A percentile compares a stretch with the other conserved stretches of the same genome.
Conservation (phyloP, 805 yeast genomes). For the Wickerhamomyces rabaulensis region DNA sequence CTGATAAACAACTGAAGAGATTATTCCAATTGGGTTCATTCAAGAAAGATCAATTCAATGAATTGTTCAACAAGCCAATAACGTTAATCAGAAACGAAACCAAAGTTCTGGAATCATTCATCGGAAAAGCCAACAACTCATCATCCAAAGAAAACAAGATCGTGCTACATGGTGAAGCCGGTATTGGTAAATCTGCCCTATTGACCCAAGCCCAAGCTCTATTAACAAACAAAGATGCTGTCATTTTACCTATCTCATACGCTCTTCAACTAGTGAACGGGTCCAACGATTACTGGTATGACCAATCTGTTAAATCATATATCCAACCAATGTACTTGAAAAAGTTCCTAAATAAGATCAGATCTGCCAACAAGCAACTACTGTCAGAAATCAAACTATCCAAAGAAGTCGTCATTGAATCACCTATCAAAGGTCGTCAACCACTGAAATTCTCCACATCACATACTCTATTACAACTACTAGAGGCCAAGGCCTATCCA, state of each 20-base stretch:
- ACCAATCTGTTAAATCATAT: constrained; percentile 41
- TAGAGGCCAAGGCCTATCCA: constrained; percentile 32
- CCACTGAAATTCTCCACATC: constrained; percentile 24
- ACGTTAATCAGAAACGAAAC: constrained; percentile 52
- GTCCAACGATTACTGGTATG: constrained; percentile 58
- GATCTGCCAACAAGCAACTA: constrained; percentile 37
- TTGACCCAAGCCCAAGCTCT: constrained; percentile 66
- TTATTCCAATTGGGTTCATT: constrained; percentile 57
- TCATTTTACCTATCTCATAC: constrained; percentile 60
- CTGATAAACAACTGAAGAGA: constrained; percentile 31
- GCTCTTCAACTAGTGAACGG: constrained; percentile 67
- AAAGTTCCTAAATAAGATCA: constrained; percentile 48
- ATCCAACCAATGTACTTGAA: constrained; percentile 78
- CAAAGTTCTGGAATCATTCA: constrained; percentile 31
- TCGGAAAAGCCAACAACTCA: constrained; percentile 28
- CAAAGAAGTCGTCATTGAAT: constrained; percentile 28
- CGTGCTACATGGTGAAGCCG: constrained; percentile 62
- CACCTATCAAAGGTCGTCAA: constrained; percentile 28
- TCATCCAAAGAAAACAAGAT: constrained; percentile 41
- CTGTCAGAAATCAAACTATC: constrained; percentile 32
- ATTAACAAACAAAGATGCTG: constrained; percentile 35
- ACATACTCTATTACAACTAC: constrained; percentile 40
- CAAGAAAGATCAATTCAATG: constrained; percentile 63
- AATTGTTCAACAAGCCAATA: constrained; percentile 55
- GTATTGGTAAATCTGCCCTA: constrained; percentile 75